Evolutionary conservation across 169 alveolate species (phyloP).

Genomic region (Theileria luwenshuni): DNA sequence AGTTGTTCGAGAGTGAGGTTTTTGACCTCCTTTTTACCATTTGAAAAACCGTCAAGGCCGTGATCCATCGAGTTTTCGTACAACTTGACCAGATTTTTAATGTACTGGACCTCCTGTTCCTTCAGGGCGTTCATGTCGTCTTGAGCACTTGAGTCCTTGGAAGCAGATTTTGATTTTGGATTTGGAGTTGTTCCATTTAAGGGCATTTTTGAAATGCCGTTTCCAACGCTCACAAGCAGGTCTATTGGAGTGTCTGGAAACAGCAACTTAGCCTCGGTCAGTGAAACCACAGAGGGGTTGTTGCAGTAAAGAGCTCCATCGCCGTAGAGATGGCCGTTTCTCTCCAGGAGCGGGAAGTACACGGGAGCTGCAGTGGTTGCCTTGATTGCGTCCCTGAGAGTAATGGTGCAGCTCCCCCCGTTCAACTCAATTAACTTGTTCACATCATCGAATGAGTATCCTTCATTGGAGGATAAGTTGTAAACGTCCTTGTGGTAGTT

Average conservation of each 20-base stretch:
- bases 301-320: constrained; percentile 87
- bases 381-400: constrained; percentile 71
- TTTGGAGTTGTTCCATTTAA: background rate
- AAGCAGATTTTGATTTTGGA: too few relatives aligned
- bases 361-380: constrained; percentile 89
- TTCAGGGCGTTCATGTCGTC: background rate
- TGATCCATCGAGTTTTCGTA: constrained; percentile 12
- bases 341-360: constrained; percentile 76
- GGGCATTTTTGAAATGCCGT: constrained; percentile 63
- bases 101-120: background rate
- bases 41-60: background rate
- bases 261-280: constrained; percentile 76
- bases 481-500: constrained; percentile 57
- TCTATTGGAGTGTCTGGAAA: constrained; percentile 78
- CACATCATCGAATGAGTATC: background rate
- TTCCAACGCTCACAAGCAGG: constrained; percentile 82
- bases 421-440: background rate
- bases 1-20: constrained; percentile 46
- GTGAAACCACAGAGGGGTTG: constrained; percentile 84
- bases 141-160: background rate
- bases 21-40: constrained; percentile 20
- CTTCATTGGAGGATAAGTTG: background rate
- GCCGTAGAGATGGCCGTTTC: constrained; percentile 73
- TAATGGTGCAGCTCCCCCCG: constrained; percentile 47
- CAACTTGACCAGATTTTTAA: background rate